phyloP scores from a whole-genome alignment of 768 basidiomycete genomes.

The Plicaturopsis crispa region DNA sequence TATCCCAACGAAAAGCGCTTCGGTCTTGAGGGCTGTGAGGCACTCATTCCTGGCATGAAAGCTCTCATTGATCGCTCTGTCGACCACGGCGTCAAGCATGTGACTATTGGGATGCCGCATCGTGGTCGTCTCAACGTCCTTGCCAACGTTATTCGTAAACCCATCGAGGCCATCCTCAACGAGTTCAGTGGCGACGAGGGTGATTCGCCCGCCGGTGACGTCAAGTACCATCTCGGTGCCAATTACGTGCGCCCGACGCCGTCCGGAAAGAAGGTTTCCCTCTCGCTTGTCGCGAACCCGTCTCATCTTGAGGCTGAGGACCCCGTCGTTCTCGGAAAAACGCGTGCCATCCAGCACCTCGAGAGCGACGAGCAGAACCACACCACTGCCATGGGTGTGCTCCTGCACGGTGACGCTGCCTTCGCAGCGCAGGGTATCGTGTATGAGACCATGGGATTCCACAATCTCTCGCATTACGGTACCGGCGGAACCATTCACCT shows the following conservation, averaged over 20 bases:
- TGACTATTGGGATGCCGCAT: conserved; percentile 99
- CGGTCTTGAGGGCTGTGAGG: conserved; percentile 96
- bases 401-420: conserved; percentile 96
- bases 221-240: conserved; percentile 98
- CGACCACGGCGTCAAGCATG: conserved; percentile 89
- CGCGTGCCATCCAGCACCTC: conserved; percentile 93
- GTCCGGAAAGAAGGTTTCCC: conserved; percentile 93
- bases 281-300: conserved; percentile 97
- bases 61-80: conserved; percentile 98
- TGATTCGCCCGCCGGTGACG: conserved; percentile 87
- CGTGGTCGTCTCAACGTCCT: conserved; percentile 97
- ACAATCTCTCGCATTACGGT: conserved; percentile 90
- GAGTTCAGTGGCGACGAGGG: conserved; percentile 83
- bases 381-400: conserved; percentile 86
- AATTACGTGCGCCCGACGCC: conserved; percentile 98
- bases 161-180: conserved; percentile 95
- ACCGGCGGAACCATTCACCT: conserved; percentile 98
- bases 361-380: conserved; percentile 79
- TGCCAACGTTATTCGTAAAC: conserved; percentile 97
- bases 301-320: conserved; percentile 97
- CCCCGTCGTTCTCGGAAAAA: conserved; percentile 98
- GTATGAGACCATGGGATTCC: conserved; percentile 99
- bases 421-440: conserved; percentile 98
- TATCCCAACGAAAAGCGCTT: conserved; percentile 99
- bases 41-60: conserved; percentile 98